Base-by-base conservation (phyloP, 2,329 filamentous ascomycete genomes). In the Microdochium bolleyi region DNA sequence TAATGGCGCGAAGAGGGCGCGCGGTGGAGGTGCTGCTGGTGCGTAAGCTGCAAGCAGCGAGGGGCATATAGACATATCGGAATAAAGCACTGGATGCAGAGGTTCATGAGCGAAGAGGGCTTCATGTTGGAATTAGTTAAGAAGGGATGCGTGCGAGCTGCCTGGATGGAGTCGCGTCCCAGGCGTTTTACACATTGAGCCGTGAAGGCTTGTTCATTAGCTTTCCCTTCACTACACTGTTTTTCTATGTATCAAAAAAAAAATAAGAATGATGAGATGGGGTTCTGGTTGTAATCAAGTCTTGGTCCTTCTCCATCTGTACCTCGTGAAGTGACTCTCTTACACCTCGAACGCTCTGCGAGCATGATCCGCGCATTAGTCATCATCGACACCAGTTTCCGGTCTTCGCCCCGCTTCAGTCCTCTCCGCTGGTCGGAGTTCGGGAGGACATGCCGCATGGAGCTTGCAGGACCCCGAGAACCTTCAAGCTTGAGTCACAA, bases 1-100 rank as follows among this genome's bases (percentile, higher is more conserved):
- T 21, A 60, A 64, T 41, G 73, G 68, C 1, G 57, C 62, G n/a
- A 73, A 73, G 62, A 63, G 69, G 55, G 63, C 66, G 50, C 63
- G 68, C 51, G 67, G 66, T 49, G 70, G 68, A 30, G 58, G 61
- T 13, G 62, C 24, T 46, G 19, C 41, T 21, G 41, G 41, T 7
- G 13, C 16, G 19, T 46, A 22, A 46, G 19, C 16, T 7, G 13
- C 3, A 21, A 22, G 19, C 21, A 21, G 16, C n/a, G 19, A 16
- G 37, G 16, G 14, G 14, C 21, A 46, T 24, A 22, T 11, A 46
- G 41, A 24, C 21, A 46, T 7, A 21, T 5, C 19, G 3, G 8
- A 13, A 21, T 7, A 3, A 13, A 24, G 16, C 41, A 4, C 14
- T 16, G 19, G 5, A 46, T 19, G 21, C 21, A 21, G 4, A 46